Evolutionary conservation across 2,329 filamentous ascomycete species (phyloP).

Genomic region (Colletotrichum sp.): DNA sequence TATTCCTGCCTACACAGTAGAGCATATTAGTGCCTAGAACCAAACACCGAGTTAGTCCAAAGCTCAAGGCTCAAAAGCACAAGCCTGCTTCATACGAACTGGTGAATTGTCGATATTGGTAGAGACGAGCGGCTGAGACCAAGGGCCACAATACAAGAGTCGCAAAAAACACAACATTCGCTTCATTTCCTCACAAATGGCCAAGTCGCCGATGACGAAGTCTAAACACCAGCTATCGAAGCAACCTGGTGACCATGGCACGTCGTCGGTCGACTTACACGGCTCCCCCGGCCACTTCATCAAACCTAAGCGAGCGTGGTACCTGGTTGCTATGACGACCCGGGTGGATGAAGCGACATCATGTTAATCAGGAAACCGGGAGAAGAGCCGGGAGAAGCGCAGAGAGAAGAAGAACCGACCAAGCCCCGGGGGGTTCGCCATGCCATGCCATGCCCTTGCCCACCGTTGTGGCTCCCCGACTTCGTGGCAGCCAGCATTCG

Average conservation of each 20-base stretch:
- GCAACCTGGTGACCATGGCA: not conserved
- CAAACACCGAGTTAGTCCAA: not conserved
- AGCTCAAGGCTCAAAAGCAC: not conserved
- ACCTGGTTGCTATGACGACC: constrained; percentile 10
- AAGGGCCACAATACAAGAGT: not conserved
- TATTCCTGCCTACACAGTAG: not conserved
- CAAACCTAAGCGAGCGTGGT: not conserved
- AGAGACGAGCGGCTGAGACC: too few species aligned
- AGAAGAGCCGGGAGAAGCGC: not conserved
- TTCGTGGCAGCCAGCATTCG: not conserved
- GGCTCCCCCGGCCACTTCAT: not conserved
- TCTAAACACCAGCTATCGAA: not conserved
- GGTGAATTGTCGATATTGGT: not conserved
- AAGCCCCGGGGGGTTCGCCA: not conserved
- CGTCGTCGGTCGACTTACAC: not conserved
- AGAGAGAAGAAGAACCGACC: not conserved
- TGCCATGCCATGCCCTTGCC: not conserved
- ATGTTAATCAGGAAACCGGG: not conserved
- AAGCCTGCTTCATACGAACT: not conserved
- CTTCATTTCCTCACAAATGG: not conserved
- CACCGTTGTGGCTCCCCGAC: not conserved
- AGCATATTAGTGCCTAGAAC: not conserved
- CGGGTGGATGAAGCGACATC: not conserved
- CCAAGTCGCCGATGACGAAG: not conserved
- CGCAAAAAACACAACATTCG: not conserved